Base-by-base conservation (phyloP, 805 yeast species). In the Soucietia sequanensis region DNA sequence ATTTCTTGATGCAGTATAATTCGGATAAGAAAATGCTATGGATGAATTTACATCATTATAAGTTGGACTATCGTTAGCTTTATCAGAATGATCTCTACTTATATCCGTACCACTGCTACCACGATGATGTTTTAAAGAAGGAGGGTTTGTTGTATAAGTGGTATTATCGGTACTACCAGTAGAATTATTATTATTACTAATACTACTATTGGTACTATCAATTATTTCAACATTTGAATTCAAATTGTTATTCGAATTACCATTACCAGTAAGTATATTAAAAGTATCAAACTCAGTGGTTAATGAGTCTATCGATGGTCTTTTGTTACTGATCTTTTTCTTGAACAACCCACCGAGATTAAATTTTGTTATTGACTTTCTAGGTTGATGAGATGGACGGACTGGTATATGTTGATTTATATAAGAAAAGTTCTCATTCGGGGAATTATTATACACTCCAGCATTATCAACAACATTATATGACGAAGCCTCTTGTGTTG, bases 311-410 rank as follows among this genome's bases (percentile, higher is more conserved):
- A 29, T 29, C 3, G 23, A 29, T 13, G 24, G 11, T 14, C 24
- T n/a, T 21, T 39, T 46, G 31, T 42, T 42, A 27, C 34, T 37
- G 21, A 39, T 38, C 30, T 41, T 41, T 37, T 39, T 44, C 35
- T 46, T 46, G 38, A 46, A 46, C 10, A 46, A 26, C 4, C 50
- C 47, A 6, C 39, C 35, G 6, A 29, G 17, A 23, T 29, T 29
- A 23, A 29, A 29, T 13, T 29, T 29, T 9, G 31, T 4, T 9
- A 21, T 21, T 7, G 23, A 19, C 14, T 29, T 29, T n/a, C 24
- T 17, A 12, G 31, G 23, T 12, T 29, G 31, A 21, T 8, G 23
- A 21, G 8, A 11, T 8, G 8, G 23, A 11, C 23, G 23, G 23
- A n/a, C n/a, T n/a, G n/a, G n/a, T n/a, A n/a, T n/a, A n/a, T n/a